phyloP scores from a whole-genome alignment of 306 rosid species.

The Fragaria iinumae region DNA sequence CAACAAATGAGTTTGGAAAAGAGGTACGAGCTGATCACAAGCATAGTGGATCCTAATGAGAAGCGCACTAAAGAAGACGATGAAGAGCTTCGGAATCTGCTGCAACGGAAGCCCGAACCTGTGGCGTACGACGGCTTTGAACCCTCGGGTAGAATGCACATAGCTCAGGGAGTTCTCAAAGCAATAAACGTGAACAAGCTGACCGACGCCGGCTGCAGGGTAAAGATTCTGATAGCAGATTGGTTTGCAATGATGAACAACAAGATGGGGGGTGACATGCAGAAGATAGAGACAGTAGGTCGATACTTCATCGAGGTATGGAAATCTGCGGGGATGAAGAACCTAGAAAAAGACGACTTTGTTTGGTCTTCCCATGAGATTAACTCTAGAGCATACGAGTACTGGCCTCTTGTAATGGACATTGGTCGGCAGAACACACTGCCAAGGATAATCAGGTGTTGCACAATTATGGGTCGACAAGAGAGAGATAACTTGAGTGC shows the following conservation, averaged over 20 bases:
- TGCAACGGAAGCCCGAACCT: slow-evolving; percentile 61
- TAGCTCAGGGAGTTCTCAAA: slow-evolving; percentile 95
- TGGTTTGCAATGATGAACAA: slow-evolving; percentile 82
- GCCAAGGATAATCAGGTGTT: slow-evolving; percentile 56
- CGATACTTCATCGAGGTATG: slow-evolving; percentile 75
- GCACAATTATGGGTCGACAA: slow-evolving; percentile 65
- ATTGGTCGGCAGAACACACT: slow-evolving; percentile 71
- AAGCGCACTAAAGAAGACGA: slow-evolving; percentile 76
- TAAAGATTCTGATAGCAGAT: slow-evolving; percentile 87
- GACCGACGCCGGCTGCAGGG: slow-evolving; percentile 66
- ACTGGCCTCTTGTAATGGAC: slow-evolving; percentile 84
- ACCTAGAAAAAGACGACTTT: slow-evolving; percentile 77
- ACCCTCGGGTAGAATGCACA: slow-evolving; percentile 93
- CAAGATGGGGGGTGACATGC: slow-evolving; percentile 79
- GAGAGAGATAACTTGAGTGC: slow-evolving; percentile 70
- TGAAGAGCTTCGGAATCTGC: slow-evolving; percentile 59
- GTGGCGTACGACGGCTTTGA: slow-evolving; percentile 85
- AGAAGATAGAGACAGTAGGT: slow-evolving; percentile 69
- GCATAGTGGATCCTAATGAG: slow-evolving; percentile 50
- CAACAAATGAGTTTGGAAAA: slow-evolving; percentile 44
- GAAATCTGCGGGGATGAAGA: slow-evolving; percentile 78
- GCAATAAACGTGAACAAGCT: slow-evolving; percentile 72
- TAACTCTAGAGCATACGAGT: slow-evolving; percentile 56
- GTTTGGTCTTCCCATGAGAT: slow-evolving; percentile 80
- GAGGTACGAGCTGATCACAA: slow-evolving; percentile 54